A percentile compares a stretch with the other conserved stretches of the same genome.
Conservation (phyloP, 83 land plant genomes). For the Thuja plicata region DNA sequence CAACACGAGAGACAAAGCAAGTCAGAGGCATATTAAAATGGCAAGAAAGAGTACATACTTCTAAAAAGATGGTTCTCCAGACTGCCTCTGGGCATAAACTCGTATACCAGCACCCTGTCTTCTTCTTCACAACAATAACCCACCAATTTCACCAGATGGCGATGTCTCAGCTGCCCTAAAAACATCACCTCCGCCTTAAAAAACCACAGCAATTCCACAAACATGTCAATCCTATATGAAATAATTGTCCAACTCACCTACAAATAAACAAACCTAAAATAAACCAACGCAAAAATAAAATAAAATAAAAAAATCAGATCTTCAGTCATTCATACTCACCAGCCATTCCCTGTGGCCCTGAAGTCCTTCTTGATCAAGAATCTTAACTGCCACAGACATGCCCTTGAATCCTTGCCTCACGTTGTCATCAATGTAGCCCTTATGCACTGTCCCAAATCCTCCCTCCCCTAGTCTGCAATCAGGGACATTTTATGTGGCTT, state of each 20-base stretch:
- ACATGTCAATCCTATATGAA: neutral
- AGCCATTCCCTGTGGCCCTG: conserved; percentile 43
- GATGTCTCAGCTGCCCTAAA: conserved; percentile 18
- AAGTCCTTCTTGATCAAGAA: conserved; percentile 26
- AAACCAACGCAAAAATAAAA: neutral
- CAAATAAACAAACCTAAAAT: neutral
- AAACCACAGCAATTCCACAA: neutral
- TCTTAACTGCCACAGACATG: conserved; percentile 30
- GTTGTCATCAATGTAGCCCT: conserved; percentile 31
- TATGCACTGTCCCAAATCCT: conserved; percentile 31
- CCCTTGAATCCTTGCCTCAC: conserved; percentile 23
- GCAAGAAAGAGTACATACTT: neutral
- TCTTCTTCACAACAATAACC: conserved; percentile 15
- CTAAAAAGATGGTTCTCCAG: conserved; percentile 17
- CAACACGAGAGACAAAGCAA: neutral
- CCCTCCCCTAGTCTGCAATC: conserved; percentile 25
- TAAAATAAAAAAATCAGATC: neutral
- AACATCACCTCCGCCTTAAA: conserved; percentile 10
- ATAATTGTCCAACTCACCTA: neutral
- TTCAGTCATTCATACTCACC: conserved; percentile 8
- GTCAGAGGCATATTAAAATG: neutral
- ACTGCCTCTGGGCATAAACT: conserved; percentile 18
- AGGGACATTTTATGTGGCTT: neutral
- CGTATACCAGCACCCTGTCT: conserved; percentile 16
- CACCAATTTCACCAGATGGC: conserved; percentile 15